These are phyloP conservation scores for Ophiostoma ips DNA, from an alignment of 2,329 filamentous ascomycete species.

Conservation along the genomic window DNA sequence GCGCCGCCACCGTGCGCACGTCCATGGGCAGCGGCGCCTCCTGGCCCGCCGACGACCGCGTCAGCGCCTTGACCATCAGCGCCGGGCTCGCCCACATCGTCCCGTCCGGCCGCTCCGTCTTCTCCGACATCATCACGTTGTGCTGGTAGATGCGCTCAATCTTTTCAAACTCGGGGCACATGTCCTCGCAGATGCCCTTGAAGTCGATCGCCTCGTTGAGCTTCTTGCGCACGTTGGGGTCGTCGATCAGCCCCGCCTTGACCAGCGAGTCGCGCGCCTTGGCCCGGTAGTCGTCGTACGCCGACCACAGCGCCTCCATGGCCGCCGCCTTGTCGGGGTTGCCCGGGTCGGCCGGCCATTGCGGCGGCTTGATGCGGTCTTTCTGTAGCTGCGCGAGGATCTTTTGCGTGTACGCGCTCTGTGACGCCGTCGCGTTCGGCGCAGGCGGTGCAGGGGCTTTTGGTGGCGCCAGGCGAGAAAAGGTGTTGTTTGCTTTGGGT, in stretches of 20 bases:
- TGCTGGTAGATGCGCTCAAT: constrained; percentile 47
- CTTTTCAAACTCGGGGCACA: constrained; percentile 56
- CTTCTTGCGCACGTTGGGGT: constrained; percentile 47
- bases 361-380: constrained; percentile 38
- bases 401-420: constrained; percentile 29
- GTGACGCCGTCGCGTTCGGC: background rate
- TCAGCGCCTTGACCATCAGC: constrained; percentile 53
- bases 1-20: constrained; percentile 44
- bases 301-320: constrained; percentile 41
- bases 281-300: constrained; percentile 42
- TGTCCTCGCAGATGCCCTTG: constrained; percentile 53
- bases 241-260: constrained; percentile 46
- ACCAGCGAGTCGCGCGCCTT: constrained; percentile 44
- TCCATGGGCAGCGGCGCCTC: constrained; percentile 55
- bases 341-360: constrained; percentile 42
- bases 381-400: constrained; percentile 39
- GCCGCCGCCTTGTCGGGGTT: constrained; percentile 34
- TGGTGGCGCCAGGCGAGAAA: background rate
- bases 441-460: background rate
- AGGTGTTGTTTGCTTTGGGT: background rate
- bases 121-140: constrained; percentile 44
- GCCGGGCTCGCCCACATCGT: constrained; percentile 33
- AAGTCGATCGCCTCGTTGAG: constrained; percentile 52
- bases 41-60: constrained; percentile 53
- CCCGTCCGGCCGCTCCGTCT: constrained; percentile 25